phyloP scores from a whole-genome alignment of 1,139 yeast species.

The Yamadazyma conglobata region DNA sequence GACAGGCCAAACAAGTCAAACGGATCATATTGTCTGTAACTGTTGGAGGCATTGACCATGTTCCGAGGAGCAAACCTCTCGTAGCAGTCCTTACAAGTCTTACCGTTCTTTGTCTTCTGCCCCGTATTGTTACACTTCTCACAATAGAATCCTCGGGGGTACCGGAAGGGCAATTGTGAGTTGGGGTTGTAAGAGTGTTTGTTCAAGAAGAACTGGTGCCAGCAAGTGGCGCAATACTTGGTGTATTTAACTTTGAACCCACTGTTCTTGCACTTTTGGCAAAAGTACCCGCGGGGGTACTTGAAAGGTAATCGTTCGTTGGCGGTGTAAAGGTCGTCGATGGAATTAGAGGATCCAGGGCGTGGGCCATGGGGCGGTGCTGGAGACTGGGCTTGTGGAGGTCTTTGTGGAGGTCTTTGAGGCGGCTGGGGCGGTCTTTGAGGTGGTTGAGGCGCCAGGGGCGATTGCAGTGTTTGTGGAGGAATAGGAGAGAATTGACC shows the following conservation, averaged over 20 bases:
- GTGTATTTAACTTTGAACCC: slow-evolving; percentile 33
- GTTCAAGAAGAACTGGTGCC: slow-evolving; percentile 30
- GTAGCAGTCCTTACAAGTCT: slow-evolving; percentile 72
- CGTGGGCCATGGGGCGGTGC: slow-evolving; percentile 6
- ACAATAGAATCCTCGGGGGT: slow-evolving; percentile 63
- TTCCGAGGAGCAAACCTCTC: slow-evolving; percentile 53
- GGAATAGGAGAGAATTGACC: slow-evolving; percentile 2
- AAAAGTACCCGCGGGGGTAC: slow-evolving; percentile 34
- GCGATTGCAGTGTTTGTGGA: slow-evolving; percentile 7
- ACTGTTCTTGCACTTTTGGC: slow-evolving; percentile 40
- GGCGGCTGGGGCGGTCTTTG: slow-evolving; percentile 3
- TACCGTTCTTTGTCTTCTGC: slow-evolving; percentile 57
- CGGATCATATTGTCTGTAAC: slow-evolving; percentile 10
- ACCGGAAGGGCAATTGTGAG: slow-evolving; percentile 38
- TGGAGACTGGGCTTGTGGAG: slow-evolving; percentile 6
- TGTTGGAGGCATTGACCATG: slow-evolving; percentile 6
- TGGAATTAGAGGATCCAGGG: slow-evolving; percentile 12
- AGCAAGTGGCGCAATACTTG: slow-evolving; percentile 34
- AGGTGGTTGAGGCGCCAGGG: slow-evolving; percentile 8
- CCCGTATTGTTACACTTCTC: slow-evolving; percentile 77
- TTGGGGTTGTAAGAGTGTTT: slow-evolving; percentile 39
- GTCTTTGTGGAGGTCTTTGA: slow-evolving; percentile 12
- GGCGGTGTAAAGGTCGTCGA: slow-evolving; percentile 23
- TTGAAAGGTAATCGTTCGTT: slow-evolving; percentile 54
- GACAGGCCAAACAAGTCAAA: slow-evolving; percentile 14